Base-by-base conservation (phyloP, 1,284 basidiomycete genomes). In the Irpex rosettiformis region DNA sequence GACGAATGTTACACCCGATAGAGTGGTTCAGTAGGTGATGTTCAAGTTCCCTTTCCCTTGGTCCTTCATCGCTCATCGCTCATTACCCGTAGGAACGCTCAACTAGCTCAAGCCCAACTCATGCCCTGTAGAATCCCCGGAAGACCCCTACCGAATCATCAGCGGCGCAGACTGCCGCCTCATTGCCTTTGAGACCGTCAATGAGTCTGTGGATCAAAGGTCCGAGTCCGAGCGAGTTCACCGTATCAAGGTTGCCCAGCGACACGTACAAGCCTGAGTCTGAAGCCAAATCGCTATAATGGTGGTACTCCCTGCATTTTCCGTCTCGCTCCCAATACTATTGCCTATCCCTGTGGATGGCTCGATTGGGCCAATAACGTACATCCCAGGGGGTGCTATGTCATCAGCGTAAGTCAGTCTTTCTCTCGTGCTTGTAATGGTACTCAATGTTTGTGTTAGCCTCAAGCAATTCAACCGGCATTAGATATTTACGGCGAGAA, bases 401-500 rank as follows among this genome's bases (percentile, higher is more conserved):
- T 94, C 0, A 93, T 96, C 62, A 96, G 94, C 63, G 88, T 90
- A 64, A 62, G 86, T 47, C 6, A 18, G 33, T 37, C 16, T 78
- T 2, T 28, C 5, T 37, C 49, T 52, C 6, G n/a, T n/a, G n/a
- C n/a, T n/a, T n/a, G n/a, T n/a, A 49, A 29, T 27, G 55, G 28
- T 33, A 16, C 33, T 37, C 33, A 16, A 6, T 37, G 7, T 16
- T n/a, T 10, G 45, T 53, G 40, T 1, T 55, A 92, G 89, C 91
- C 90, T 0, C 90, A 93, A 79, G 91, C 90, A 0, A 85, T 93
- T 61, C 81, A 91, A 1, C 88, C 88, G 0, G 79, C 86, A 2
- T 76, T 98, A 22, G 96, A 98, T 66, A 93, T 98, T 3, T 98
- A 96, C 65, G 94, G 94, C 25, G 96, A 98, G 73, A 99, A 98